These are phyloP conservation scores for Mucor lusitanicus DNA, from an alignment of 371 early-diverging fungal genomes.

Conservation along the genomic window DNA sequence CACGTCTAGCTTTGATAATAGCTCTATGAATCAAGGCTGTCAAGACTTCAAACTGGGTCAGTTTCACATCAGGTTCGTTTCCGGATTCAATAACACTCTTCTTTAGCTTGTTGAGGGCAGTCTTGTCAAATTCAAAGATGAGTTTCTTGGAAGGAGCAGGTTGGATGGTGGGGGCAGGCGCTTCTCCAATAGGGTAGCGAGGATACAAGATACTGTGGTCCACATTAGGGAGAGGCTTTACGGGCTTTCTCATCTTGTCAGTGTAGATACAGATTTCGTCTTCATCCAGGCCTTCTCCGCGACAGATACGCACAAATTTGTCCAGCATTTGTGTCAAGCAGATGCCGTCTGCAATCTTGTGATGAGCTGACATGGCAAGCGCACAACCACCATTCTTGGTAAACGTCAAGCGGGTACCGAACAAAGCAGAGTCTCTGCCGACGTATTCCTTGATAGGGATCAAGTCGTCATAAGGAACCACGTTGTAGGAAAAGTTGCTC, in stretches of 20 bases:
- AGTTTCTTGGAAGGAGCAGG: conserved; percentile 9
- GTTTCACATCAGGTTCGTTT: background rate
- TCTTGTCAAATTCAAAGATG: conserved; percentile 6
- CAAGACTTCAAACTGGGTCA: conserved; percentile 8
- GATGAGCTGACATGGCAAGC: conserved; percentile 5
- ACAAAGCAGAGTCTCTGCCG: conserved; percentile 5
- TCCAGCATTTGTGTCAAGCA: background rate
- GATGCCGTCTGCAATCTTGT: conserved; percentile 18
- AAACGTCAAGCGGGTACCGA: conserved; percentile 6
- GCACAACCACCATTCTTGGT: conserved; percentile 9
- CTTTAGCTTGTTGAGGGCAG: background rate
- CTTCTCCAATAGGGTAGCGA: background rate
- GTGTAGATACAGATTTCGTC: background rate
- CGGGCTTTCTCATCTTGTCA: conserved; percentile 6
- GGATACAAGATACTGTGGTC: conserved; percentile 15
- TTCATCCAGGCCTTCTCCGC: background rate
- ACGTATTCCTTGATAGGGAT: conserved; percentile 5
- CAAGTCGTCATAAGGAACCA: conserved; percentile 12
- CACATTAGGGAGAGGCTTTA: background rate
- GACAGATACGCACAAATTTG: background rate
- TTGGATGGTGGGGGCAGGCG: conserved; percentile 2
- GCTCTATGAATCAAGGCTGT: conserved; percentile 8
- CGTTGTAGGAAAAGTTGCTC: conserved; percentile 8
- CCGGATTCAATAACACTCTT: background rate
- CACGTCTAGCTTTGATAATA: conserved; percentile 10